phyloP scores from a whole-genome alignment of 75 land plant genomes.

The Adiantum capillusveneris region DNA sequence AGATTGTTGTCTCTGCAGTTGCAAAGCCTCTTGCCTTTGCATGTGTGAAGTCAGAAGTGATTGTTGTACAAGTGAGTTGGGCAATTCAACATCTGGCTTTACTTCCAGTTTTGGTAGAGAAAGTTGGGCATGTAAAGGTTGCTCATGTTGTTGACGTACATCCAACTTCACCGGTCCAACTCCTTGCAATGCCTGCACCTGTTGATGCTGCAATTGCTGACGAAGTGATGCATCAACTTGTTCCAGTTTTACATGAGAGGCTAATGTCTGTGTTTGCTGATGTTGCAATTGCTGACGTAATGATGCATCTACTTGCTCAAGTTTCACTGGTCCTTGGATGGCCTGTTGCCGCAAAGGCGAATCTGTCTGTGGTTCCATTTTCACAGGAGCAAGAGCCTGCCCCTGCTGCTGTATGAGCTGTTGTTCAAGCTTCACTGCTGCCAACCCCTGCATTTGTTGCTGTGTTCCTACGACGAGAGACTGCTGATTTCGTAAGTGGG shows the following conservation, averaged over 20 bases:
- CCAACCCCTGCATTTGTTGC: conserved; percentile 9
- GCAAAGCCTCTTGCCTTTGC: conserved; percentile 23
- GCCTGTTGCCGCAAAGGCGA: neutral
- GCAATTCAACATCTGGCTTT: conserved; percentile 20
- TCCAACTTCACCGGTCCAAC: neutral
- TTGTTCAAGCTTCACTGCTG: conserved; percentile 32
- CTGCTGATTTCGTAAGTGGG: conserved; percentile 17
- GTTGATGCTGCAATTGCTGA: conserved; percentile 45
- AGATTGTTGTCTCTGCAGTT: conserved; percentile 54
- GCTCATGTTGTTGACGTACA: conserved; percentile 8
- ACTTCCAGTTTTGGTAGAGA: conserved; percentile 20
- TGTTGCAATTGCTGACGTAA: conserved; percentile 34
- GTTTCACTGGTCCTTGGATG: neutral
- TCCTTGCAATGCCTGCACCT: neutral
- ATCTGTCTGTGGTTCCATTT: neutral
- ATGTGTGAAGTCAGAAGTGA: neutral
- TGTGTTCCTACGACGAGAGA: conserved; percentile 11
- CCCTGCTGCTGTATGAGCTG: conserved; percentile 28
- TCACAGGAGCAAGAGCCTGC: neutral
- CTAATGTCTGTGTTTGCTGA: conserved; percentile 15
- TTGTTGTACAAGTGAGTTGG: conserved; percentile 3
- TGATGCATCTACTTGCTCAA: conserved; percentile 33
- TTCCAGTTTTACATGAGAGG: conserved; percentile 51
- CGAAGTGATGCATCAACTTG: conserved; percentile 19
- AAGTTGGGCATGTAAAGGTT: conserved; percentile 9